Base-by-base conservation (phyloP, 1,284 basidiomycete genomes). In the Heterobasidion irregulare region DNA sequence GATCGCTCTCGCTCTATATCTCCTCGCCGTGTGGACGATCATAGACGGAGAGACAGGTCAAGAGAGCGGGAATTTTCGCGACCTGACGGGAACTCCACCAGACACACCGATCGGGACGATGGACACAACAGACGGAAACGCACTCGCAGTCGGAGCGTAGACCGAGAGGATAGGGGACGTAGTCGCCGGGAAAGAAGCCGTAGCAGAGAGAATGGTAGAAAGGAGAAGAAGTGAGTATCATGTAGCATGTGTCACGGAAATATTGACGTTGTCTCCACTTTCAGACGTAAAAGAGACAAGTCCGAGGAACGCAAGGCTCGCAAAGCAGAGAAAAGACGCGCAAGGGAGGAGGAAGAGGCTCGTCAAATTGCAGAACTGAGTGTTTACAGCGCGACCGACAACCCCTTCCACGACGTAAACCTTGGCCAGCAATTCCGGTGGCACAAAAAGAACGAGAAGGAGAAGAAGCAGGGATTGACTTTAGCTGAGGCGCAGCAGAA, bases 361-460 rank as follows among this genome's bases (percentile, higher is more conserved):
- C 85, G 92, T 45, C 84, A 89, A 64, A 84, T 94, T 8, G 92
- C 93, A 7, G 89, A 92, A 68, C 77, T 95, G 45, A 92, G 91
- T 62, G 86, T 94, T 59, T 98, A 98, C 75, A 94, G 92, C 63
- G 92, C 93, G 44, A 86, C 85, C 7, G 91, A 94, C 75, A 99
- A 99, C 66, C 96, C 96, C 0, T 99, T 99, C 77, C 92, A 98
- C 70, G 96, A 99, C 66, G 86, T 92, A 59, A 98, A 98, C 68
- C 83, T 98, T 33, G 88, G 86, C 19, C 92, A 98, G 66, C 91
- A 94, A 68, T 99, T 99, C 71, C 84, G 89, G 57, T 99, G 97
- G 97, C 92, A 94, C 71, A 99, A 99, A 78, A 99, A 99, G 75
- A 82, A 86, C 41, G 96, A 99, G 68, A 94, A 94, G 73, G 97